phyloP scores from a whole-genome alignment of 192 early-diverging fungal species.

The Coemansia sp. region DNA sequence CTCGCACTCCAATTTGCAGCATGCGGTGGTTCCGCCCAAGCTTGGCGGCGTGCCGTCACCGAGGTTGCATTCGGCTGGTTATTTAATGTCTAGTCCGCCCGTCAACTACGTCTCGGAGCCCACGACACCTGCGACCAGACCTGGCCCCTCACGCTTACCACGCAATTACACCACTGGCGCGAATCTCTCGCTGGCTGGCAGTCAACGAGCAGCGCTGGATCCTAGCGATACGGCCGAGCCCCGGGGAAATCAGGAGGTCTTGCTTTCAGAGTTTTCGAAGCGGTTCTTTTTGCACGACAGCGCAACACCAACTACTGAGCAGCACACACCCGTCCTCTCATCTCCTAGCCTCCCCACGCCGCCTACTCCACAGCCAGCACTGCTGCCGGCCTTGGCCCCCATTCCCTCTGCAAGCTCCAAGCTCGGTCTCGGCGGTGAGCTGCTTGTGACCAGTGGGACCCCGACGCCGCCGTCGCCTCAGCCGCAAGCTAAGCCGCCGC shows the following conservation, averaged over 20 bases:
- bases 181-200: background rate
- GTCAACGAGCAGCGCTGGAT: background rate
- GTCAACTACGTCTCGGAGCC: constrained; percentile 29
- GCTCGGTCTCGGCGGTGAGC: background rate
- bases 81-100: constrained; percentile 12
- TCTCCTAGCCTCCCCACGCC: background rate
- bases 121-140: constrained; percentile 18
- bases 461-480: background rate
- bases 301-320: background rate
- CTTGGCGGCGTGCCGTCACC: constrained; percentile 19
- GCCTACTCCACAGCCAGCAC: background rate
- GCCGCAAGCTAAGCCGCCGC: constrained; percentile 9
- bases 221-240: background rate
- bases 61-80: constrained; percentile 8
- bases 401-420: background rate
- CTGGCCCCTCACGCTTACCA: background rate
- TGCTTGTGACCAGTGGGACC: background rate
- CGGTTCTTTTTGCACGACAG: background rate
- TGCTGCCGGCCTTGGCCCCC: background rate
- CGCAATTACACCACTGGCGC: background rate
- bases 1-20: constrained; percentile 48
- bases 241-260: background rate
- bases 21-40: constrained; percentile 2
- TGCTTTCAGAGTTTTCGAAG: background rate
- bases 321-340: background rate